phyloP scores from a whole-genome alignment of 225 moss, liverwort and hornwort species.

The Climacium dendroides region DNA sequence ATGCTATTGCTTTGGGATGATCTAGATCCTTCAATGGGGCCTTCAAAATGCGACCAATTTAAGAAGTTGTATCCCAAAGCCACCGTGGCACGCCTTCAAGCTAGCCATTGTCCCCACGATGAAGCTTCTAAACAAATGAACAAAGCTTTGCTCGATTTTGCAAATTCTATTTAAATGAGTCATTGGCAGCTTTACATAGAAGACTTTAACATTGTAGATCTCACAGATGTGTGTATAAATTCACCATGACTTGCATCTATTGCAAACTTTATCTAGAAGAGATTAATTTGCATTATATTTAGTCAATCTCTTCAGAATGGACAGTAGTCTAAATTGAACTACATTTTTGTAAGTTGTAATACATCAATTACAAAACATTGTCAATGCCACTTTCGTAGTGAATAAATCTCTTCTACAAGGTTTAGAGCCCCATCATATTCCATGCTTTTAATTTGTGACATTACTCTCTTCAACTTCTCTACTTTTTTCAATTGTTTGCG shows the following conservation, averaged over 20 bases:
- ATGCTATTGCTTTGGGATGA: conserved; percentile 69
- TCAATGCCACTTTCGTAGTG: background rate
- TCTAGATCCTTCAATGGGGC: conserved; percentile 77
- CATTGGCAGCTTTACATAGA: background rate
- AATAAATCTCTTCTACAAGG: background rate
- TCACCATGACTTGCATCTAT: background rate
- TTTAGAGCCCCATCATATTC: background rate
- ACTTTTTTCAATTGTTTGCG: background rate
- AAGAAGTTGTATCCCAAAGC: conserved; percentile 63
- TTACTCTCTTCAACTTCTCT: background rate
- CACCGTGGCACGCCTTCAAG: conserved; percentile 45
- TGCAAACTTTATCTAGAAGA: background rate
- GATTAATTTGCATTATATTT: background rate
- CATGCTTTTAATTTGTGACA: background rate
- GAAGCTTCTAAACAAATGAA: conserved; percentile 60
- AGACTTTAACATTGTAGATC: background rate
- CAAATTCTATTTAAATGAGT: background rate
- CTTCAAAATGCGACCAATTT: conserved; percentile 53
- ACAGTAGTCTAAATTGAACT: background rate
- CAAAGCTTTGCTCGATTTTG: conserved; percentile 41
- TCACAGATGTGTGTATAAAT: background rate
- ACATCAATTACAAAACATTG: background rate
- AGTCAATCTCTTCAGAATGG: background rate
- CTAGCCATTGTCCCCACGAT: conserved; percentile 74
- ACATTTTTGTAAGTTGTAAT: too few relatives aligned